These are phyloP conservation scores for Hyaloscypha variabilis DNA, from an alignment of 495 filamentous ascomycete species.

Conservation along the genomic window DNA sequence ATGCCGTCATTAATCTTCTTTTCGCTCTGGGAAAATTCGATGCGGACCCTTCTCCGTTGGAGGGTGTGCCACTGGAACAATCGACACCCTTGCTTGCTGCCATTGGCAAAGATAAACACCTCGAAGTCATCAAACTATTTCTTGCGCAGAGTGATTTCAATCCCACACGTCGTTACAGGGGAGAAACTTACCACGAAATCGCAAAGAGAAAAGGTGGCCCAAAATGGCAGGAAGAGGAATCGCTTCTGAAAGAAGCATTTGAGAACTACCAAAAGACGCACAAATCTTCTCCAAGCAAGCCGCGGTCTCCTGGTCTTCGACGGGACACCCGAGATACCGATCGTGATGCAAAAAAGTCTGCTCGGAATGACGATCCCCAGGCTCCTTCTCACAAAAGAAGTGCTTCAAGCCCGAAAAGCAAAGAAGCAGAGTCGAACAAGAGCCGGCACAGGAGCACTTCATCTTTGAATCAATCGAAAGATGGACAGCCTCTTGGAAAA, in stretches of 20 bases:
- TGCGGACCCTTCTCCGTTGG: constrained; percentile 70
- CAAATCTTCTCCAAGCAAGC: constrained; percentile 42
- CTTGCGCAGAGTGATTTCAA: constrained; percentile 76
- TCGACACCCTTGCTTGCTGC: constrained; percentile 93
- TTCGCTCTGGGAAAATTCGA: constrained; percentile 79
- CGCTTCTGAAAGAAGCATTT: constrained; percentile 78
- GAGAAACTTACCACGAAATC: constrained; percentile 81
- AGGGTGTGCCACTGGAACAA: constrained; percentile 51
- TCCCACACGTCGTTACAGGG: constrained; percentile 69
- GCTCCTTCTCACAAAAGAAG: constrained; percentile 46
- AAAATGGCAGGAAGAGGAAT: constrained; percentile 85
- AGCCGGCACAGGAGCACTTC: constrained; percentile 26
- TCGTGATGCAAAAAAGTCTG: constrained; percentile 45
- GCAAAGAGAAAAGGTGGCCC: constrained; percentile 80
- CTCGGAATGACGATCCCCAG: constrained; percentile 46
- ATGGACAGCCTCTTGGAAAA: constrained; percentile 37
- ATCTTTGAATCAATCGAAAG: constrained; percentile 28
- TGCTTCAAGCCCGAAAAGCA: constrained; percentile 49
- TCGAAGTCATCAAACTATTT: constrained; percentile 78
- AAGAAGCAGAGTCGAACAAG: constrained; percentile 22
- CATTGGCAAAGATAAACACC: constrained; percentile 81
- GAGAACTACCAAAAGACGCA: constrained; percentile 60
- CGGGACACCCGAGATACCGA: constrained; percentile 56
- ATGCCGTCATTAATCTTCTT: constrained; percentile 80
- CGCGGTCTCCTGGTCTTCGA: constrained; percentile 54